A percentile compares a stretch with the other conserved stretches of the same genome.
These are phyloP conservation scores for Aspergillus diversus DNA, from an alignment of 495 filamentous ascomycete species.

Conservation along the genomic window DNA sequence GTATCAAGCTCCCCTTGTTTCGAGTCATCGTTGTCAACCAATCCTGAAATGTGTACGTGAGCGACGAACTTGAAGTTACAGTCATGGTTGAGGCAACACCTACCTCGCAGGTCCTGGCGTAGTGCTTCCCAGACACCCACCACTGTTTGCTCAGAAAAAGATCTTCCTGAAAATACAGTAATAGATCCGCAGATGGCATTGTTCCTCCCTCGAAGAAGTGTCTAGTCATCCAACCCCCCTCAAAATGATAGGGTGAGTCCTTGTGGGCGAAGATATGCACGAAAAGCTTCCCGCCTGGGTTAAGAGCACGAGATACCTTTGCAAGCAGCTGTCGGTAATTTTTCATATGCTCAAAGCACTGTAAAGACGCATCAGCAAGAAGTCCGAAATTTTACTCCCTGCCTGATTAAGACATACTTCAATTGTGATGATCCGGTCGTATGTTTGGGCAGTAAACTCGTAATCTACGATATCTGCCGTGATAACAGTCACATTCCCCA, in stretches of 20 bases:
- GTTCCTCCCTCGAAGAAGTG: slow-evolving; percentile 11
- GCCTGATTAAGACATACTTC: background rate
- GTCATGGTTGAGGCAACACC: background rate
- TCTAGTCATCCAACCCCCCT: slow-evolving; percentile 6
- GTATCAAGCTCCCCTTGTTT: background rate
- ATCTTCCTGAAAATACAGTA: slow-evolving; percentile 10
- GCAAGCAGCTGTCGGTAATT: slow-evolving; percentile 1
- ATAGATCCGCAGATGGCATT: slow-evolving; percentile 10
- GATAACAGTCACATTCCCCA: background rate
- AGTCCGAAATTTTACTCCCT: too few species aligned
- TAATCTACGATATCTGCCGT: background rate
- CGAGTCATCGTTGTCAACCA: background rate
- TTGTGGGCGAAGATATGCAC: slow-evolving; percentile 6
- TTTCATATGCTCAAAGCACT: slow-evolving; percentile 16
- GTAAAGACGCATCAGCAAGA: background rate
- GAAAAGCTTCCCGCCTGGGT: slow-evolving; percentile 6
- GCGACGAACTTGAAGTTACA: background rate
- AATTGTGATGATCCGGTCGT: background rate
- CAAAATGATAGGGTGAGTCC: slow-evolving; percentile 12
- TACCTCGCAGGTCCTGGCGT: slow-evolving; percentile 14
- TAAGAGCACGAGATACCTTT: background rate
- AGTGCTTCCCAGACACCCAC: slow-evolving; percentile 10
- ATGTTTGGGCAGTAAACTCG: background rate
- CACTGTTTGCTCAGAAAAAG: background rate
- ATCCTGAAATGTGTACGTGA: background rate